Evolutionary conservation across 2,329 filamentous ascomycete genomes (phyloP).

Genomic region (Trichoderma sp.): DNA sequence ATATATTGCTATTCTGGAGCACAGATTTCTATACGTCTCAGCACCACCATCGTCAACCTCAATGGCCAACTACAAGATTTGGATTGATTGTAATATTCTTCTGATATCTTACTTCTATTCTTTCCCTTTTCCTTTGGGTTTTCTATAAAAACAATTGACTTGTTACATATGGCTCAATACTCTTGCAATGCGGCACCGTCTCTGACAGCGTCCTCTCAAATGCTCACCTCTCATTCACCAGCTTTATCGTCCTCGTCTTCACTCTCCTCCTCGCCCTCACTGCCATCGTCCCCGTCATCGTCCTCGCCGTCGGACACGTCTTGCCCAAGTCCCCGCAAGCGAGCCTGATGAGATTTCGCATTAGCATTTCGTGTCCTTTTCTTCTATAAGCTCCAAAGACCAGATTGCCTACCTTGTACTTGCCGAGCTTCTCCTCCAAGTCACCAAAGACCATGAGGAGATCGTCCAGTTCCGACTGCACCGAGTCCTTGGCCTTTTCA

Average conservation of each 20-base stretch:
- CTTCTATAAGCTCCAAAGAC: background rate
- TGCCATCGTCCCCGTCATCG: conserved; percentile 62
- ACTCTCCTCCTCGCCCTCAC: conserved; percentile 30
- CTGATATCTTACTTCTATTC: background rate
- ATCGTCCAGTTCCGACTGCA: conserved; percentile 77
- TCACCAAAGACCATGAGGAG: conserved; percentile 80
- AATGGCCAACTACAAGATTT: background rate
- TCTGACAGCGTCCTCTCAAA: background rate
- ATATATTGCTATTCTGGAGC: background rate
- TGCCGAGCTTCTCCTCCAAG: conserved; percentile 72
- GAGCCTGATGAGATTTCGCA: conserved; percentile 46
- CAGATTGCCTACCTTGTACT: conserved; percentile 65
- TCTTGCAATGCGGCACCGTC: background rate
- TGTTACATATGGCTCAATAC: background rate
- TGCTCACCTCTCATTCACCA: background rate
- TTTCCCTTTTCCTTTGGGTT: background rate
- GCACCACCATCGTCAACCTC: background rate
- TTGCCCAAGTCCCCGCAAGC: conserved; percentile 67
- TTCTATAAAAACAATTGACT: too few relatives aligned
- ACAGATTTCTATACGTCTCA: background rate
- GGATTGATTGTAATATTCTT: background rate
- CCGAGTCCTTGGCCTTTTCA: conserved; percentile 63
- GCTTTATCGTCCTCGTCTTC: conserved; percentile 34
- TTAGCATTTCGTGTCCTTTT: background rate
- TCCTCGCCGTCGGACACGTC: conserved; percentile 77